Base-by-base conservation (phyloP, 257 asterid species). In the Dorcoceras hygrometricum region DNA sequence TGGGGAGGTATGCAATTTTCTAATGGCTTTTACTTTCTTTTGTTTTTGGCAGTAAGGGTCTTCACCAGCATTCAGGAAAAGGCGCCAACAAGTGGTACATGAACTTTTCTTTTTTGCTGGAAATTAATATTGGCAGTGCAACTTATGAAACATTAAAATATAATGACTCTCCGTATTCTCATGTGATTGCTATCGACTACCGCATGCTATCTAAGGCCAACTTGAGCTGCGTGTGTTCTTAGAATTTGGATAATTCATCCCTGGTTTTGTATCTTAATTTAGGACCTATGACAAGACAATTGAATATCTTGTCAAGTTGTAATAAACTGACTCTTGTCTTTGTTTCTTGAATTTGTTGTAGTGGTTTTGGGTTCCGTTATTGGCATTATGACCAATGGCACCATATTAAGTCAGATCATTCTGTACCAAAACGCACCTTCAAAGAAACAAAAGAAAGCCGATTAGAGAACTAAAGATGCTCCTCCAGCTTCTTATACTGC, bases 1-100 rank as follows among this genome's bases (percentile, higher is more conserved):
- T 26, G 16, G 20, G 23, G 29, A 55, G 32, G 53, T 28, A 23
- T 62, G 19, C 66, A 34, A 50, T 32, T 23, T 39, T 57, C 70
- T 74, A 23, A 53, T 32, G 50, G 28, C 19, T 63, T 14, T 62
- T 69, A 27, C 14, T 56, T 72, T 59, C 24, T 71, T 27, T 72
- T 59, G 23, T 71, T 27, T 32, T 76, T 78, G 74, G 80, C 96
- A 93, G 99, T 85, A 67, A 84, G 99, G 76, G 96, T 93, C 70
- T 93, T 93, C 68, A 93, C 99, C 65, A 90, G 97, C 84, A 65
- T 86, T 76, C 99, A 93, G 80, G 97, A 88, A 73, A 86, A 81
- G 74, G 99, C 99, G 67, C 97, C 99, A 55, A 74, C 32, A 65
- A 93, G 97, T 63, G 97, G 99, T 93, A 93, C 23, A 19, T 63